Evolutionary conservation across 2,329 filamentous ascomycete species (phyloP).

Genomic region (Nothophaeocryptopus gaeumannii): DNA sequence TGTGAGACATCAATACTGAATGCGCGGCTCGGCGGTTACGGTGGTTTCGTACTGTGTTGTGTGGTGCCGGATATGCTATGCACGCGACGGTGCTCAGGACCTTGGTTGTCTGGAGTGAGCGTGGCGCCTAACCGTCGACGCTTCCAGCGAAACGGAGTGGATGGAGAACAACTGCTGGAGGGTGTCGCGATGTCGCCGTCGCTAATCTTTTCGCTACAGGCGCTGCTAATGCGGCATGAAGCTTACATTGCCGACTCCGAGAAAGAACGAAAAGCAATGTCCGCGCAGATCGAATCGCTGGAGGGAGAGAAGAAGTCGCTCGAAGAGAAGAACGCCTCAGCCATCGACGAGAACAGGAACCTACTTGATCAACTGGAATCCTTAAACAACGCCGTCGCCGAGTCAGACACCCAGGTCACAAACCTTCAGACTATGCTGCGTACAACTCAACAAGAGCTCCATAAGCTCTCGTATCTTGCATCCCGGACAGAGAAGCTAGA

Average conservation of each 20-base stretch:
- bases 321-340: constrained; percentile 72
- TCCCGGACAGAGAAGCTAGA: constrained; percentile 76
- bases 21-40: neutral
- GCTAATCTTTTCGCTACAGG: constrained; percentile 74
- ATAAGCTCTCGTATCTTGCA: constrained; percentile 70
- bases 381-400: constrained; percentile 73
- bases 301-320: constrained; percentile 67
- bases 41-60: too few relatives aligned
- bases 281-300: constrained; percentile 69
- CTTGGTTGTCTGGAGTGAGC: too few relatives aligned
- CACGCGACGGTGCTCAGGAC: too few relatives aligned
- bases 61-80: too few relatives aligned
- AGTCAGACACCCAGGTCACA: constrained; percentile 77
- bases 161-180: constrained; percentile 2
- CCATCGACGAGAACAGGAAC: constrained; percentile 76
- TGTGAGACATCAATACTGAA: too few relatives aligned
- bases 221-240: constrained; percentile 86
- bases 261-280: constrained; percentile 73
- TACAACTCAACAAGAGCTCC: constrained; percentile 73
- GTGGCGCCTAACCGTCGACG: too few relatives aligned
- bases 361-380: constrained; percentile 81
- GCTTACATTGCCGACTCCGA: constrained; percentile 91
- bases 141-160: neutral
- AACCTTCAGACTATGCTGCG: constrained; percentile 73
- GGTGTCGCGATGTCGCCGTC: constrained; percentile 45